These are phyloP conservation scores for Melaleuca alternifolia DNA, from an alignment of 345 rosid genomes.

Conservation along the genomic window DNA sequence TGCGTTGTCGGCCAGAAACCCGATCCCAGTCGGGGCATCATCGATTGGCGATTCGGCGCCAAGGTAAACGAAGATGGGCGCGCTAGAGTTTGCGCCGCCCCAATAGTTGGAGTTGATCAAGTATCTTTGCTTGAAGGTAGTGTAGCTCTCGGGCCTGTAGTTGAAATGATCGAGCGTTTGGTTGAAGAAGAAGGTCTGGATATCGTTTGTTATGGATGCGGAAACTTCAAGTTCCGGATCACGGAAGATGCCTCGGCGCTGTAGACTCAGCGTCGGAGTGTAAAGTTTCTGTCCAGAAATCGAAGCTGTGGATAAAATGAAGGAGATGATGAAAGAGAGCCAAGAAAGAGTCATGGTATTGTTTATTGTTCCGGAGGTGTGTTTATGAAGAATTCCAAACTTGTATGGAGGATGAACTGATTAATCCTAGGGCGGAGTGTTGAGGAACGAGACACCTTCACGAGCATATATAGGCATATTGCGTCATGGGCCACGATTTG, in stretches of 20 bases:
- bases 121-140: background rate
- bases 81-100: background rate
- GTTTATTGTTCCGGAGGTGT: background rate
- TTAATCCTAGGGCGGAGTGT: too few species aligned
- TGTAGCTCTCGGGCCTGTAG: background rate
- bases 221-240: background rate
- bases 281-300: background rate
- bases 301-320: background rate
- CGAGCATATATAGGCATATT: background rate
- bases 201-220: background rate
- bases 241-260: background rate
- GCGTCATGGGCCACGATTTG: background rate
- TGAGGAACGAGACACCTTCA: background rate
- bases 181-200: background rate
- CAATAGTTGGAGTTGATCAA: background rate
- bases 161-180: background rate
- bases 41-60: background rate
- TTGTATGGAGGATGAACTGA: background rate
- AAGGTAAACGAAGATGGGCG: background rate
- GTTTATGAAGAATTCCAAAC: background rate
- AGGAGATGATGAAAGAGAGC: background rate
- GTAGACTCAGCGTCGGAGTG: background rate
- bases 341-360: background rate
- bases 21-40: rapidly evolving
- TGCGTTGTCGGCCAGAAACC: background rate